A percentile compares a stretch with the other conserved stretches of the same genome.
Evolutionary conservation across 2,329 filamentous ascomycete species (phyloP).

Genomic region (Ophiostoma novo-ulmi): DNA sequence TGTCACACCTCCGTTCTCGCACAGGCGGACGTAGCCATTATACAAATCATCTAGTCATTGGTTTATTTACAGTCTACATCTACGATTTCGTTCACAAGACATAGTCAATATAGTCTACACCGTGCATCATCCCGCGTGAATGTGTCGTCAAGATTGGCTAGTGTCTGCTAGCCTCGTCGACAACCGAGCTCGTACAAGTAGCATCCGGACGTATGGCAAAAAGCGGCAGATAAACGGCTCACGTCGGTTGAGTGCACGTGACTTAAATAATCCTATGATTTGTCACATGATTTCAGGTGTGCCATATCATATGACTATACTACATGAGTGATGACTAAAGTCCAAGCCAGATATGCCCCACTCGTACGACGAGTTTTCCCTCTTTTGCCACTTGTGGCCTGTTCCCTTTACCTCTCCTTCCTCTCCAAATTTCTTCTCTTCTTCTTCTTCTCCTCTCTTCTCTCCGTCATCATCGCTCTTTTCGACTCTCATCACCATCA

Average conservation of each 20-base stretch:
- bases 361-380: not conserved
- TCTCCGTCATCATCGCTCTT: not conserved
- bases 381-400: not conserved
- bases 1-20: conserved; percentile 2
- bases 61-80: not conserved
- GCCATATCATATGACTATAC: not conserved
- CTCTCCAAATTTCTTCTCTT: not conserved
- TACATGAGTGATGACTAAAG: not conserved
- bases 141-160: not conserved
- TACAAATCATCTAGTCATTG: not conserved
- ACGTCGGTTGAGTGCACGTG: not conserved
- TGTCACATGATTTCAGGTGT: not conserved
- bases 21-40: not conserved
- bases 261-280: not conserved
- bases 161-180: conserved; percentile 1
- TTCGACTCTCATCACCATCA: not conserved
- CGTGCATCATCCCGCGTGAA: not conserved
- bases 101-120: not conserved
- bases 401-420: not conserved
- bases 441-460: too few species aligned
- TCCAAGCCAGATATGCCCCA: not conserved
- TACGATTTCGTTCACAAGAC: not conserved
- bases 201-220: conserved; percentile 22
- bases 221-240: conserved; percentile 15
- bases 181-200: conserved; percentile 20